Conservation (phyloP, 2,329 filamentous ascomycete species). For the Paecilomyces formosus region DNA sequence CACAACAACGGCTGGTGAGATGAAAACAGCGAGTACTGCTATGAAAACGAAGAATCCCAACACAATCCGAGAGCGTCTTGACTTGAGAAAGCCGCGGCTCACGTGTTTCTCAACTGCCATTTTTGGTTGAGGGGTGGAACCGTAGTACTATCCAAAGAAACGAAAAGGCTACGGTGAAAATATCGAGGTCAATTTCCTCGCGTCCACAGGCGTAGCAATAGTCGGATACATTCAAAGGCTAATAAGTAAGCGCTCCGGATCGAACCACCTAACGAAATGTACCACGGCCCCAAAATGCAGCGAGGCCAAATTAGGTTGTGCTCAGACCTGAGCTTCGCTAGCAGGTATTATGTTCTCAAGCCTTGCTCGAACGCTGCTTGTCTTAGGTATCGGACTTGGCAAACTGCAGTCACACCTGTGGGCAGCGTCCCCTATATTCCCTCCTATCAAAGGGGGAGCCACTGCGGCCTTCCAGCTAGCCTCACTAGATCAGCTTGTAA, state of each 20-base stretch:
- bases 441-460: not conserved
- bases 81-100: slow-evolving; percentile 20
- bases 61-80: slow-evolving; percentile 20
- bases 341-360: not conserved
- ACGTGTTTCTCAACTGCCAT: slow-evolving; percentile 24
- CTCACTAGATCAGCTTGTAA: not conserved
- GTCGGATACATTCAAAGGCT: not conserved
- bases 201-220: not conserved
- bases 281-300: slow-evolving; percentile 8
- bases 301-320: slow-evolving; percentile 4
- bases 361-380: not conserved
- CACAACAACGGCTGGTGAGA: slow-evolving; percentile 26
- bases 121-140: slow-evolving; percentile 8
- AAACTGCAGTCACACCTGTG: not conserved
- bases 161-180: not conserved
- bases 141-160: not conserved
- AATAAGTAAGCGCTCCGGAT: not conserved
- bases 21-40: slow-evolving; percentile 23
- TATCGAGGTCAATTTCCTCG: not conserved
- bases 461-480: not conserved
- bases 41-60: slow-evolving; percentile 18
- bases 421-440: not conserved
- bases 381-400: not conserved
- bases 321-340: not conserved
- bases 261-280: not conserved